Conservation (phyloP, 176 grass and related monocot species). For the Raddia distichophylla region DNA sequence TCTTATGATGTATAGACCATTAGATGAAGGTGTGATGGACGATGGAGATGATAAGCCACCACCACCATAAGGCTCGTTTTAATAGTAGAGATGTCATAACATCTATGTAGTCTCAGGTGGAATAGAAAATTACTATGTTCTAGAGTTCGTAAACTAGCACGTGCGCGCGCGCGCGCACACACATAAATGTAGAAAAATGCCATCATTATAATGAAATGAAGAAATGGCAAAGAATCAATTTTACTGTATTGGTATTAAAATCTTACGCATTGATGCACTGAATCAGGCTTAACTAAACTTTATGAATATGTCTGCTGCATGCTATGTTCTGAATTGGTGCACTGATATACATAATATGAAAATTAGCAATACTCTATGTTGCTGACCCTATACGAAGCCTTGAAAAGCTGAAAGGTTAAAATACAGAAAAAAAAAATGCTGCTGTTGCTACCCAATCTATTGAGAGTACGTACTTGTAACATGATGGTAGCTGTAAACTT, state of each 20-base stretch:
- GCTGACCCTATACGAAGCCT: neutral
- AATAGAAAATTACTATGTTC: neutral
- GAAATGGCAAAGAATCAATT: neutral
- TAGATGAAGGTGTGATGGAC: too few species aligned
- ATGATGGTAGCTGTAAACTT: neutral
- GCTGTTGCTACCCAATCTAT: neutral
- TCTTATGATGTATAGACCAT: too few species aligned
- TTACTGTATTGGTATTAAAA: neutral
- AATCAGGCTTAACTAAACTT: neutral
- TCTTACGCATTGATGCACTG: neutral
- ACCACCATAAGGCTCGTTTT: too few species aligned
- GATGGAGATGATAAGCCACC: too few species aligned
- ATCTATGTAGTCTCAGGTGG: neutral
- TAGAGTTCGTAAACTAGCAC: too few species aligned
- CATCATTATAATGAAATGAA: neutral
- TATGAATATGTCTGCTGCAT: neutral
- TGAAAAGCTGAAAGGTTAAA: neutral
- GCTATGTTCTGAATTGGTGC: neutral
- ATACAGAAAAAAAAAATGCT: too few species aligned
- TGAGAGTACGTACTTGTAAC: neutral
- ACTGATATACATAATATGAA: neutral
- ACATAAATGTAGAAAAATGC: too few species aligned
- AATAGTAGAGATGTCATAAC: neutral
- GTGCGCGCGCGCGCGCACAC: too few species aligned
- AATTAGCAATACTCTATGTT: neutral